Evolutionary conservation across 2,329 filamentous ascomycete species (phyloP).

Genomic region (Trichoderma sp.): DNA sequence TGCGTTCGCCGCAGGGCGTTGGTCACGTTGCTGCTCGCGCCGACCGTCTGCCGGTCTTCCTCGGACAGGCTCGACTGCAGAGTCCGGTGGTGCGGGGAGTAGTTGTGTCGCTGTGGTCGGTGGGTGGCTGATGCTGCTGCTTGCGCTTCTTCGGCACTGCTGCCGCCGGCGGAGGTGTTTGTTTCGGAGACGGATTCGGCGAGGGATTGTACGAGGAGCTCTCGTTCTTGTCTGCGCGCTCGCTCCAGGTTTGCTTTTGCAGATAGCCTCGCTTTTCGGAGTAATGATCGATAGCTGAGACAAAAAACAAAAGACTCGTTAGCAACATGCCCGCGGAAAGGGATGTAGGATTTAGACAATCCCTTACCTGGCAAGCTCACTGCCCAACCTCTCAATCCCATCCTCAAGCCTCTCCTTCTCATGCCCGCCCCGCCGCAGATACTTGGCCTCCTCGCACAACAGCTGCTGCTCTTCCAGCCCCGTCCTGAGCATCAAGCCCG

Average conservation of each 20-base stretch:
- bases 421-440: slow-evolving; percentile 58
- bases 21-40: slow-evolving; percentile 82
- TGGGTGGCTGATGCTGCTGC: not conserved
- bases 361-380: slow-evolving; percentile 71
- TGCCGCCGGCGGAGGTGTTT: slow-evolving; percentile 36
- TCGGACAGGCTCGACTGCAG: slow-evolving; percentile 51
- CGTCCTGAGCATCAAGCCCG: slow-evolving; percentile 74
- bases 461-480: slow-evolving; percentile 84
- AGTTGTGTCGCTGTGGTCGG: slow-evolving; percentile 33
- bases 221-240: slow-evolving; percentile 75
- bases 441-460: slow-evolving; percentile 74
- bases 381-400: slow-evolving; percentile 65
- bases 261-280: slow-evolving; percentile 78
- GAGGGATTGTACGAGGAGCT: slow-evolving; percentile 71
- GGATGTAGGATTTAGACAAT: not conserved
- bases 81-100: slow-evolving; percentile 35
- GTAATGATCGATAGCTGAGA: slow-evolving; percentile 61
- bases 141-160: slow-evolving; percentile 22
- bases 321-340: not conserved
- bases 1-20: slow-evolving; percentile 82
- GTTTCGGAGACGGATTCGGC: slow-evolving; percentile 47
- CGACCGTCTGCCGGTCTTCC: slow-evolving; percentile 72
- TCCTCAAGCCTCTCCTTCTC: slow-evolving; percentile 68
- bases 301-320: not conserved
- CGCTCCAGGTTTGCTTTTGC: slow-evolving; percentile 74